Percentiles rank a stretch among this genome's conserved stretches.
phyloP scores from a whole-genome alignment of 2,329 filamentous ascomycete species.

The Pyricularia sp. region DNA sequence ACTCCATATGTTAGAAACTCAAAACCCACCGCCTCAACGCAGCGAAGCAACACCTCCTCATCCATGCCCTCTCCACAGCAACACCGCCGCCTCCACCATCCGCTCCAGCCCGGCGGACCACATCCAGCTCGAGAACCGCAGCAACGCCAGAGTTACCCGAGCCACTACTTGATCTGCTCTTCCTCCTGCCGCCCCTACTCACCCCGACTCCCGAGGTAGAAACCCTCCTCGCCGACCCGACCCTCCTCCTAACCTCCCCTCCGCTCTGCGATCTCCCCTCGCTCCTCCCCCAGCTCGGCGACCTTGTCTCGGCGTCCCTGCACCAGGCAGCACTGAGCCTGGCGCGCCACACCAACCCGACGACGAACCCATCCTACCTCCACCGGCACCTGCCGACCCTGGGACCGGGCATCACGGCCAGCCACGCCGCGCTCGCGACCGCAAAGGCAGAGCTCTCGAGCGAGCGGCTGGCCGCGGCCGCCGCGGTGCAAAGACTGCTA shows the following conservation, averaged over 20 bases:
- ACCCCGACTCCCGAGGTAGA: conserved; percentile 11
- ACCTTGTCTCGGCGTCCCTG: conserved; percentile 35
- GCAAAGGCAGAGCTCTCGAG: conserved; percentile 20
- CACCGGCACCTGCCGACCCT: conserved; percentile 43
- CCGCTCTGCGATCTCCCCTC: conserved; percentile 33
- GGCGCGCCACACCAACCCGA: conserved; percentile 33
- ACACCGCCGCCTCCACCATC: conserved; percentile 7
- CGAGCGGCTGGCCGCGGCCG: conserved; percentile 25
- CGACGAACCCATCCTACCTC: conserved; percentile 41
- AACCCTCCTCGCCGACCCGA: conserved; percentile 18
- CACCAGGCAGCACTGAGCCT: conserved; percentile 34
- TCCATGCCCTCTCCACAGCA: conserved; percentile 31
- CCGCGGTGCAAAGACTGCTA: conserved; percentile 25
- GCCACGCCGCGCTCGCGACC: conserved; percentile 19
- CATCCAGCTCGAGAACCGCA: not conserved
- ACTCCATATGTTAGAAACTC: conserved; percentile 28
- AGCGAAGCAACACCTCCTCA: conserved; percentile 38
- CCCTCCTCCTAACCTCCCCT: conserved; percentile 34
- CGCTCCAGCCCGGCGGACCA: not conserved
- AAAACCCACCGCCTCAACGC: conserved; percentile 31
- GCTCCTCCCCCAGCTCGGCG: conserved; percentile 33
- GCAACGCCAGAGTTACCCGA: conserved; percentile 8
- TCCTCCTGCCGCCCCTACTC: conserved; percentile 39
- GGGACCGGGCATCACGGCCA: conserved; percentile 22
- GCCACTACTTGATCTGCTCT: conserved; percentile 36